phyloP scores from a whole-genome alignment of 352 stramenopile species.

The Globisporangium orthogonon region DNA sequence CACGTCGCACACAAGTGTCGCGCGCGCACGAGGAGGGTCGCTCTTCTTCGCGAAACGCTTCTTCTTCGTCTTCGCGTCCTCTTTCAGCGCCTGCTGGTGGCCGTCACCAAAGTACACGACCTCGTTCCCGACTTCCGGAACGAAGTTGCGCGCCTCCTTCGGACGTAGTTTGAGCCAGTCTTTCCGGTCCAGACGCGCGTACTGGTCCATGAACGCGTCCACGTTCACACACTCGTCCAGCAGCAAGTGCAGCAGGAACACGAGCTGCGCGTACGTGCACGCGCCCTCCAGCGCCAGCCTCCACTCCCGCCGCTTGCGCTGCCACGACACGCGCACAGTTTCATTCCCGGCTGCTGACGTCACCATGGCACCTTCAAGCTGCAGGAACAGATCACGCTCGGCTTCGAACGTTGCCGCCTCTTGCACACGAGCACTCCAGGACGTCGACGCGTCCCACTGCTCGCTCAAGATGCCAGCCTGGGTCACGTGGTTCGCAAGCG shows the following conservation, averaged over 20 bases:
- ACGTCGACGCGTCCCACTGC: constrained; percentile 35
- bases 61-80: constrained; percentile 72
- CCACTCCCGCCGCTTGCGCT: constrained; percentile 71
- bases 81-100: constrained; percentile 67
- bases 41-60: constrained; percentile 72
- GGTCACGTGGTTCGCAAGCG: constrained; percentile 47
- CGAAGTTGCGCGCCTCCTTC: constrained; percentile 72
- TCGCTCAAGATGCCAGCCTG: constrained; percentile 41
- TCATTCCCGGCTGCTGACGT: constrained; percentile 9
- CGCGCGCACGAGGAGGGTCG: constrained; percentile 35
- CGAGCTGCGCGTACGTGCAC: constrained; percentile 63
- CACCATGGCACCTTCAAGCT: constrained; percentile 55
- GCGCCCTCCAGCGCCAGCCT: constrained; percentile 51
- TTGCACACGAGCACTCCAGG: constrained; percentile 37
- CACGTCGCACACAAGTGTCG: constrained; percentile 58
- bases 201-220: constrained; percentile 75
- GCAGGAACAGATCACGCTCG: constrained; percentile 36
- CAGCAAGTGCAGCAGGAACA: constrained; percentile 66
- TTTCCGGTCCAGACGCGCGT: constrained; percentile 55
- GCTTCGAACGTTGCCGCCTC: constrained; percentile 24
- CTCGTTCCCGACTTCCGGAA: constrained; percentile 54
- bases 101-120: constrained; percentile 81
- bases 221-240: constrained; percentile 76
- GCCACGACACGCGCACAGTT: constrained; percentile 55
- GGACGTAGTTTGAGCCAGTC: constrained; percentile 74